Base-by-base conservation (phyloP, 768 basidiomycete species). In the Hebeloma cylindrosporum region DNA sequence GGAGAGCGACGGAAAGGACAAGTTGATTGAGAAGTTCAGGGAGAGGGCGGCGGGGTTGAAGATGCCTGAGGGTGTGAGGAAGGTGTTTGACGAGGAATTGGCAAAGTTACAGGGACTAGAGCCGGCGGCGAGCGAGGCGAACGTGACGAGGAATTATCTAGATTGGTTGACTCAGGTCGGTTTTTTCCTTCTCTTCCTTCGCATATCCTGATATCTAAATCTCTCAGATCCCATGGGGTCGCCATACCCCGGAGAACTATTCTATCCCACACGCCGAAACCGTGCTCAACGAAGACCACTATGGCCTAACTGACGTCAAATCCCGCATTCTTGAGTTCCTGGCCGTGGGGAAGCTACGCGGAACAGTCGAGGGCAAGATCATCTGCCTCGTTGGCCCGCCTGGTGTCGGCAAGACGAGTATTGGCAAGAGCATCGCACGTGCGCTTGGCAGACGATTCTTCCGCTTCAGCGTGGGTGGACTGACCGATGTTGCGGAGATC, bases 401-500 rank as follows among this genome's bases (percentile, higher is more conserved):
- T 3, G 95, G 95, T 60, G 96, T 99, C 3, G 95, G 95, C 29
- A 97, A 98, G 73, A 98, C 95, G 3, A 86, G 83, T 44, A 96
- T 98, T 31, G 95, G 94, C 36, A 94, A 94, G 73, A 89, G 85
- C 2, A 96, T 99, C 39, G 86, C 96, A 0, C 78, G 93, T 11
- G 94, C 95, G 3, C 72, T 99, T 17, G 83, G 86, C 20, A 70
- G 95, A 47, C 85, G 92, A 62, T 98, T 98, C 71, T 98, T 94
- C 80, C 78, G 93, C 36, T 96, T 99, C 69, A 92, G 88, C 7
- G 95, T 98, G 3, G 95, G 96, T 51, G 95, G 96, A 10, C 66
- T 99, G 60, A 92, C 92, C 35, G 96, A 99, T 63, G 93, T 98
- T 1, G 96, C 96, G 43, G 96, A 98, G 76, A 97, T 99, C 60